These are phyloP conservation scores for Aspergillus pseudoglaucus DNA, from an alignment of 2,329 filamentous ascomycete genomes.

Conservation along the genomic window DNA sequence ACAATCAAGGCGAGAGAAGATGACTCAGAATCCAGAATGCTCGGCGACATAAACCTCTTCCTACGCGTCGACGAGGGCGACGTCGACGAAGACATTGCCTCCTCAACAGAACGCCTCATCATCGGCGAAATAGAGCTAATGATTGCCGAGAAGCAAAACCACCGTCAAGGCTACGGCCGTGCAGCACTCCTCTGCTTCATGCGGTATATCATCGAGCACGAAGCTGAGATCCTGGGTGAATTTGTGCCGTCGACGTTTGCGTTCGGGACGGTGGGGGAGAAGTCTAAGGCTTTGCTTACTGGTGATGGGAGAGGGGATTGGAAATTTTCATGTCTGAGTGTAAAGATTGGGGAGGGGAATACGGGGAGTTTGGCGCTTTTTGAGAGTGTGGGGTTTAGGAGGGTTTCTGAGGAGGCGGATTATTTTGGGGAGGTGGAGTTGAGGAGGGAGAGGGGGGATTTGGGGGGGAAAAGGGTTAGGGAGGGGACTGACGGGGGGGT, in stretches of 20 bases:
- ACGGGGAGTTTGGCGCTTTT: constrained; percentile 53
- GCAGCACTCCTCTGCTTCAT: constrained; percentile 63
- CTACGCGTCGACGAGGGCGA: constrained; percentile 56
- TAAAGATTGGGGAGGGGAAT: constrained; percentile 57
- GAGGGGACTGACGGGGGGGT: constrained; percentile 25
- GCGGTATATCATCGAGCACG: constrained; percentile 56
- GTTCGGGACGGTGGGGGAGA: constrained; percentile 9
- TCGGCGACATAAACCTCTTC: constrained; percentile 78
- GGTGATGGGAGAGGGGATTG: constrained; percentile 2
- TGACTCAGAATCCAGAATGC: constrained; percentile 55
- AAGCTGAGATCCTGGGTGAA: constrained; percentile 52
- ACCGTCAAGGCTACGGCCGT: constrained; percentile 59
- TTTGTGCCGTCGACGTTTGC: constrained; percentile 30
- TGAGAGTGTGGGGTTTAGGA: constrained; percentile 53
- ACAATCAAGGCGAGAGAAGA: constrained; percentile 26
- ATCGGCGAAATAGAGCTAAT: constrained; percentile 22
- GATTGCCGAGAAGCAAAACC: constrained; percentile 32
- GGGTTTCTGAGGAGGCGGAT: constrained; percentile 46
- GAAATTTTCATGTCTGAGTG: constrained; percentile 44
- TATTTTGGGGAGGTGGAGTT: constrained; percentile 66
- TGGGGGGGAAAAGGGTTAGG: constrained; percentile 21
- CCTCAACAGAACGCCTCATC: not conserved
- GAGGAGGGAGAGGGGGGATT: constrained; percentile 25
- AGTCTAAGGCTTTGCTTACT: constrained; percentile 2
- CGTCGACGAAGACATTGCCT: constrained; percentile 17